Evolutionary conservation across 2,329 filamentous ascomycete genomes (phyloP).

Genomic region (Hymenoscyphus fructigenus): DNA sequence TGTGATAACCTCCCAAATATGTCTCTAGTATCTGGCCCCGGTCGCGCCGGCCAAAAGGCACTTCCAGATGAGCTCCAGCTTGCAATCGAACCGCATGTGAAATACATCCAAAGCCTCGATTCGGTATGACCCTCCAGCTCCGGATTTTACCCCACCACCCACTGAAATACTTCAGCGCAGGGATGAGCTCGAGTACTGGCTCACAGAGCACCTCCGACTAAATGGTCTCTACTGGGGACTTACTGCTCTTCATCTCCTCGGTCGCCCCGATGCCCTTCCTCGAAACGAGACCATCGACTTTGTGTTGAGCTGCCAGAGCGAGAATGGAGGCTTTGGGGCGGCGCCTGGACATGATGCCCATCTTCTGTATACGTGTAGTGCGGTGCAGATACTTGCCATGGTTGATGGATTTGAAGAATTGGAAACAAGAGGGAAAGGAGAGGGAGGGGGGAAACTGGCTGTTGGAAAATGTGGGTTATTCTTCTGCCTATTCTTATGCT

Average conservation of each 20-base stretch:
- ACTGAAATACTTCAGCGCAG: conserved; percentile 59
- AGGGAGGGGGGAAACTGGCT: conserved; percentile 58
- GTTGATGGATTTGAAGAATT: conserved; percentile 83
- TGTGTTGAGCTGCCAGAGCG: conserved; percentile 90
- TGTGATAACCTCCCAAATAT: conserved; percentile 19
- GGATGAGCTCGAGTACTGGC: conserved; percentile 96
- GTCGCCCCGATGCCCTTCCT: conserved; percentile 77
- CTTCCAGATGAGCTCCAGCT: conserved; percentile 37
- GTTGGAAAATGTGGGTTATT: conserved; percentile 72
- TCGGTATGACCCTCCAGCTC: conserved; percentile 55
- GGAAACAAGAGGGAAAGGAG: conserved; percentile 51
- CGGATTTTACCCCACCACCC: conserved; percentile 24
- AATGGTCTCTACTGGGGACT: conserved; percentile 98
- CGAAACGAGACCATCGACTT: conserved; percentile 82
- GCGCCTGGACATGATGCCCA: conserved; percentile 94
- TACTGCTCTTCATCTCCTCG: conserved; percentile 81
- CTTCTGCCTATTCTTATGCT: conserved; percentile 7
- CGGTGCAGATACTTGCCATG: conserved; percentile 87
- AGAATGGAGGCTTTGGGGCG: conserved; percentile 87
- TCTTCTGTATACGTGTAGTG: conserved; percentile 93
- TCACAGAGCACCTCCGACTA: conserved; percentile 93
- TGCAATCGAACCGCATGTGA: conserved; percentile 63
- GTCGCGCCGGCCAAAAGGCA: conserved; percentile 27
- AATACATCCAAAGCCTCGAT: conserved; percentile 91
- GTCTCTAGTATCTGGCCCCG: conserved; percentile 37